Evolutionary conservation across 495 filamentous ascomycete species (phyloP), one percentile per base, ranked within the genome.

Genomic region (Penicillium roqueforti): DNA sequence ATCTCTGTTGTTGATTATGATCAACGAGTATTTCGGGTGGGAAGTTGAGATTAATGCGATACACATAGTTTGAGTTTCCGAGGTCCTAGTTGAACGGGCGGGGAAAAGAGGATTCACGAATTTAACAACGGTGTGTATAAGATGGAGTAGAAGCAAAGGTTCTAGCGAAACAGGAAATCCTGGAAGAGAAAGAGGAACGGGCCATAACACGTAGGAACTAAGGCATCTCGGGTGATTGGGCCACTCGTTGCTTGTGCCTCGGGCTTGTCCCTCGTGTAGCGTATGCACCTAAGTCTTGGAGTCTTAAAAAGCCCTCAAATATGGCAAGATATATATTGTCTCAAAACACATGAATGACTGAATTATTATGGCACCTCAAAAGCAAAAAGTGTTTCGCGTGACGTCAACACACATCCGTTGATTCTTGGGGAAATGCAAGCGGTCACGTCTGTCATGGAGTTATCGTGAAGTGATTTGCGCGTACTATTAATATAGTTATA

Each of bases 1-100:
- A 83, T 99, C 93, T 65, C 93, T 82, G 67, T 99, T 99, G 73
- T 91, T 86, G 67, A 97, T 77, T 45, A 95, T 76, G 61, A 99
- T 91, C 46, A 97, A 76, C 11, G 91, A 82, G 72, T 97, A 99
- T 47, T 82, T 73, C 8, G 95, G 95, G 68, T 99, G 93, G 29
- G 88, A 82, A 4, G 92, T 97, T 34, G 95, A 91, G 41, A 95
- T 67, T 26, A 97, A 76, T 41, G 87, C 87, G 70, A 98, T 97
- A 69, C 95, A 98, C 93, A 97, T 98, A 25, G 36, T 56, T 20
- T 37, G 47, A 40, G 28, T 54, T 31, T 32, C 50, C 48, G 51
- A 59, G 43, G 47, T 47, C 23, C 28, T 39, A 22, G 37, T 13
- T 47, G 45, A 48, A 29, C 11, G 13, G 20, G 9, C 23, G 43